Percentiles rank a stretch among this genome's conserved stretches.
Conservation (phyloP, 371 early-diverging fungal species). For the Rhizopus delemar region DNA sequence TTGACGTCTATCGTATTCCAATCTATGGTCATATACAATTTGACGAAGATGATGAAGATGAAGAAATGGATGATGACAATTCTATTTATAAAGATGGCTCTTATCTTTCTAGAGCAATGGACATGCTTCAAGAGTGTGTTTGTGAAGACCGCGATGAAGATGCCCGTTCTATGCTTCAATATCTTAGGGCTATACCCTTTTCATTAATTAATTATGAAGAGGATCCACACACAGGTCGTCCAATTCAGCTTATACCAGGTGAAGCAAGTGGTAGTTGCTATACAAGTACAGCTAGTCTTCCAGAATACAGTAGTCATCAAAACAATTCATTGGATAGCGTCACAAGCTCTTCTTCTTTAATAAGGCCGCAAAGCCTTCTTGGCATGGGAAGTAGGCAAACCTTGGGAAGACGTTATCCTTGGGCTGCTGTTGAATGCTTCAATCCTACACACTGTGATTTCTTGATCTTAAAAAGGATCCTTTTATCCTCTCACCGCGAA, state of each 20-base stretch:
- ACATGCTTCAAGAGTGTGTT: slow-evolving; percentile 30
- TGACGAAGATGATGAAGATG: slow-evolving; percentile 56
- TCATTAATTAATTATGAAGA: slow-evolving; percentile 75
- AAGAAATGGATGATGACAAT: slow-evolving; percentile 12
- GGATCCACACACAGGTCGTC: slow-evolving; percentile 35
- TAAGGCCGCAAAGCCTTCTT: background rate
- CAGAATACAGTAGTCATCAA: background rate
- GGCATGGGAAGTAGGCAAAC: slow-evolving; percentile 1
- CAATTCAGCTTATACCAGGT: slow-evolving; percentile 48
- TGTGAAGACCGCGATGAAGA: slow-evolving; percentile 40
- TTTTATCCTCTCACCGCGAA: slow-evolving; percentile 70
- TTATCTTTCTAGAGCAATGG: slow-evolving; percentile 22
- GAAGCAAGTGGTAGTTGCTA: background rate
- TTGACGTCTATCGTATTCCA: slow-evolving; percentile 55
- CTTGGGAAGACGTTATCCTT: slow-evolving; percentile 92
- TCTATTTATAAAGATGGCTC: slow-evolving; percentile 13
- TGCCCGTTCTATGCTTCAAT: slow-evolving; percentile 36
- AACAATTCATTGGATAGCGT: background rate
- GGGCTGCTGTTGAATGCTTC: slow-evolving; percentile 91
- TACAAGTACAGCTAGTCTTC: background rate
- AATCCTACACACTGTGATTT: slow-evolving; percentile 88
- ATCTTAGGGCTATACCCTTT: slow-evolving; percentile 61
- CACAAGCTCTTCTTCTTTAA: too few relatives aligned
- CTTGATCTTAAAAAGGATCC: slow-evolving; percentile 46
- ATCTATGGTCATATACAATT: slow-evolving; percentile 65